Evolutionary conservation across 1,284 basidiomycete species (phyloP).

Genomic region (Heterobasidion irregulare): DNA sequence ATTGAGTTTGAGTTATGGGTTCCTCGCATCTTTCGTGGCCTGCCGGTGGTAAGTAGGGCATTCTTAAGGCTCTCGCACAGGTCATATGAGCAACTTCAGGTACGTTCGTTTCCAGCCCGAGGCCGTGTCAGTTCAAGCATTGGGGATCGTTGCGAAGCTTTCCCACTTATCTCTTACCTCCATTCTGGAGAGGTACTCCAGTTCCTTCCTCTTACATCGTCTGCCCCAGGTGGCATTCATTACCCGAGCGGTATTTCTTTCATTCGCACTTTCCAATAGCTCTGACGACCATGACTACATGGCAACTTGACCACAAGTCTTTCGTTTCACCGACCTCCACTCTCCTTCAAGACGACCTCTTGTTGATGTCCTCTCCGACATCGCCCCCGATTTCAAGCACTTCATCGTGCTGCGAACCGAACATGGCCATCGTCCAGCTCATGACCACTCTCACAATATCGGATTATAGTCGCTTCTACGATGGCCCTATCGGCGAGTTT

Average conservation of each 20-base stretch:
- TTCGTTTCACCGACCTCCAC: not conserved
- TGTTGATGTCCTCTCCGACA: not conserved
- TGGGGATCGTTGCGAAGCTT: not conserved
- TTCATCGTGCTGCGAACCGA: conserved; percentile 2
- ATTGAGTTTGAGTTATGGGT: not conserved
- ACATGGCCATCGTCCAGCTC: conserved; percentile 39
- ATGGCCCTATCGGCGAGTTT: conserved; percentile 34
- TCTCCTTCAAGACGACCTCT: not conserved
- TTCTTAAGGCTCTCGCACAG: not conserved
- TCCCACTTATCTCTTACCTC: not conserved
- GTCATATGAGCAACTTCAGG: not conserved
- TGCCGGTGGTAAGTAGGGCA: not conserved
- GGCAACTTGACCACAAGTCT: not conserved
- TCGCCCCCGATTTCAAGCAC: not conserved
- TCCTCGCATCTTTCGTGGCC: not conserved
- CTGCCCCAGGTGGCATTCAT: not conserved
- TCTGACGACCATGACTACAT: not conserved
- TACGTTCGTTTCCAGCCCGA: not conserved
- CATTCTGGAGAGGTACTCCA: not conserved
- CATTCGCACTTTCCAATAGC: not conserved
- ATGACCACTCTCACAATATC: conserved; percentile 41
- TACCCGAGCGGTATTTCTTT: not conserved
- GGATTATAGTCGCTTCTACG: conserved; percentile 38
- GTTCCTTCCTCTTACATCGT: not conserved
- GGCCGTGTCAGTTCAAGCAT: no score